Percentiles rank a stretch among this genome's conserved stretches.
Conservation (phyloP, 1,284 basidiomycete species). For the Somion occarium region DNA sequence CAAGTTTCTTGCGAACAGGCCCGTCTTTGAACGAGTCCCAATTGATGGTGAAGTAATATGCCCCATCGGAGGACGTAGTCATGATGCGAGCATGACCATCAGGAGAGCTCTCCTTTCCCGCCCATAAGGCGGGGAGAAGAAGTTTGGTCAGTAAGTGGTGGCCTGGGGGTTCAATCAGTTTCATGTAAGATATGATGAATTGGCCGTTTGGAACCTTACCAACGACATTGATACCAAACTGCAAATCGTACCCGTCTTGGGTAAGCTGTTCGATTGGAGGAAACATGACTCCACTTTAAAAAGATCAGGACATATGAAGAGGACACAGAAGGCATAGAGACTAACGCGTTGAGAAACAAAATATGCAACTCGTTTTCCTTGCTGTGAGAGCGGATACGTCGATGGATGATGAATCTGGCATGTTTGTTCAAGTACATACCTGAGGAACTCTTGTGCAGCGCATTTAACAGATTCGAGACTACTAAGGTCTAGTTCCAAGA, state of each 20-base stretch:
- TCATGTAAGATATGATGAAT: background rate
- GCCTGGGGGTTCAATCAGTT: conserved; percentile 15
- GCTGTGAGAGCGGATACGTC: conserved; percentile 18
- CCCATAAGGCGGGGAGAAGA: conserved; percentile 37
- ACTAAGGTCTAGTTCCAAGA: conserved; percentile 44
- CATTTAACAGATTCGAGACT: conserved; percentile 37
- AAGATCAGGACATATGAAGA: conserved; percentile 1
- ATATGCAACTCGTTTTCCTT: conserved; percentile 46
- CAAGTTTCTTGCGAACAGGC: conserved; percentile 23
- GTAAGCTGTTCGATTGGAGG: conserved; percentile 33
- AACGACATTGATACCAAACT: conserved; percentile 48
- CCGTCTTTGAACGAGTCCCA: conserved; percentile 27
- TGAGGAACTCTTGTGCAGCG: conserved; percentile 37
- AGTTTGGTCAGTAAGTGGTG: conserved; percentile 38
- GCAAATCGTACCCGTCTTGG: conserved; percentile 43
- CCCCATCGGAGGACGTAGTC: conserved; percentile 32
- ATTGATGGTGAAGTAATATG: conserved; percentile 21
- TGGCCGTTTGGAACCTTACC: conserved; percentile 15
- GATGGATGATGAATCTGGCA: background rate
- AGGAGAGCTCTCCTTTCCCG: conserved; percentile 24
- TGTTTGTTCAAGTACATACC: conserved; percentile 17
- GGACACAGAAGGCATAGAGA: conserved; percentile 4
- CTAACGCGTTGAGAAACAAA: conserved; percentile 50
- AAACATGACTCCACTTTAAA: conserved; percentile 42
- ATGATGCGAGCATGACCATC: conserved; percentile 38